phyloP scores from a whole-genome alignment of 305 asterid genomes.

The Solanum hybrid region DNA sequence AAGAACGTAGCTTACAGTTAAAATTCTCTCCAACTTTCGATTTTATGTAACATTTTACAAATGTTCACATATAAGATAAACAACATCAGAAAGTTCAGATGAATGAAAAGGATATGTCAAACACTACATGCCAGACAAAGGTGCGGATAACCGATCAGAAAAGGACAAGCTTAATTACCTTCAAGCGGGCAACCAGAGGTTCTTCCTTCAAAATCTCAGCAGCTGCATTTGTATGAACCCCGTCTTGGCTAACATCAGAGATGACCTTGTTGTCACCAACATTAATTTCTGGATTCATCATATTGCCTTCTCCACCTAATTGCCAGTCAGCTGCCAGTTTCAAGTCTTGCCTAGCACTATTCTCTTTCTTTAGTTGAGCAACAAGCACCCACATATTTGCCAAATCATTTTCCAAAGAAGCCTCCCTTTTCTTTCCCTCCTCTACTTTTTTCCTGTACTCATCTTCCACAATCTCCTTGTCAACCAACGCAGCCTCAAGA shows the following conservation, averaged over 20 bases:
- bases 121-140: neutral
- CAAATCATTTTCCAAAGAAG: conserved; percentile 83
- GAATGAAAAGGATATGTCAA: neutral
- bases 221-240: conserved; percentile 30
- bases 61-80: neutral
- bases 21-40: neutral
- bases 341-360: conserved; percentile 29
- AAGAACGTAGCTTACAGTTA: neutral
- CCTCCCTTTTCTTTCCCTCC: conserved; percentile 85
- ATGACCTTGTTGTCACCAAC: conserved; percentile 28
- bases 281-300: conserved; percentile 29
- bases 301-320: conserved; percentile 22
- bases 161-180: conserved; percentile 34
- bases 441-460: conserved; percentile 73
- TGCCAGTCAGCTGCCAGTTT: conserved; percentile 27
- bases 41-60: neutral
- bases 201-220: conserved; percentile 53
- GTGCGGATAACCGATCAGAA: neutral
- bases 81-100: neutral
- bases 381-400: conserved; percentile 99
- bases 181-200: conserved; percentile 86
- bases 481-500: conserved; percentile 85
- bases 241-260: conserved; percentile 23
- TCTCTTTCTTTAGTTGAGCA: conserved; percentile 91
- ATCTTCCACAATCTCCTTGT: conserved; percentile 72